phyloP scores from a whole-genome alignment of 345 rosid genomes.

The Bruguiera sexangula region DNA sequence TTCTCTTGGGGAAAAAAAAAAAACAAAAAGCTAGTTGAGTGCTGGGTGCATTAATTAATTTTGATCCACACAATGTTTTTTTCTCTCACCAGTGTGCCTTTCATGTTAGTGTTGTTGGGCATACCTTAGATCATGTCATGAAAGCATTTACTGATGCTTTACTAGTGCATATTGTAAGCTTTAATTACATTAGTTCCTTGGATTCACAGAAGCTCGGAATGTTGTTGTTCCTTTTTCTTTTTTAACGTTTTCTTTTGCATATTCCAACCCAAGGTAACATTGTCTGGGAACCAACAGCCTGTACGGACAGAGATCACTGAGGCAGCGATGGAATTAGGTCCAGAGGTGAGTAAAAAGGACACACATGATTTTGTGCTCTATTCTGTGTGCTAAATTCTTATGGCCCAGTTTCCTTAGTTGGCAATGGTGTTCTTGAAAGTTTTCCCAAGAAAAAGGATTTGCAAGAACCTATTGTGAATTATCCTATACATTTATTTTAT shows the following conservation, averaged over 20 bases:
- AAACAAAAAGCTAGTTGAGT: not conserved
- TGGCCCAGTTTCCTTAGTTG: no score
- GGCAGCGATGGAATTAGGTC: slow-evolving; percentile 91
- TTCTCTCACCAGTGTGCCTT: not conserved
- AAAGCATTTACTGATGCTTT: not conserved
- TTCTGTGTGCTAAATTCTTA: not conserved
- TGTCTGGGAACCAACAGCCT: slow-evolving; percentile 90
- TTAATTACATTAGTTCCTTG: slow-evolving; percentile 9
- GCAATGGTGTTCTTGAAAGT: no score
- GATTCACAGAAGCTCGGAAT: not conserved
- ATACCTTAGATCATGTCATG: not conserved
- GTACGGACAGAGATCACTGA: slow-evolving; percentile 87
- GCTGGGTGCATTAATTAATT: not conserved
- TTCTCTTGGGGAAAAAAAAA: no score
- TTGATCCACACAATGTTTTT: not conserved
- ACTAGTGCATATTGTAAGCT: not conserved
- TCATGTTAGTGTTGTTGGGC: not conserved
- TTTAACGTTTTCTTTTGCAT: not conserved
- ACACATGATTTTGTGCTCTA: not conserved
- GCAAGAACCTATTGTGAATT: no score
- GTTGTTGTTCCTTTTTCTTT: slow-evolving; percentile 1
- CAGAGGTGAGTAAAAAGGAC: slow-evolving; percentile 53
- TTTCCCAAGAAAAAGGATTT: no score
- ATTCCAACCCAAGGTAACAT: slow-evolving; percentile 48
- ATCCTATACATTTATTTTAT: no score